Evolutionary conservation across 306 rosid genomes (phyloP).

Genomic region (Calophaca sinica): DNA sequence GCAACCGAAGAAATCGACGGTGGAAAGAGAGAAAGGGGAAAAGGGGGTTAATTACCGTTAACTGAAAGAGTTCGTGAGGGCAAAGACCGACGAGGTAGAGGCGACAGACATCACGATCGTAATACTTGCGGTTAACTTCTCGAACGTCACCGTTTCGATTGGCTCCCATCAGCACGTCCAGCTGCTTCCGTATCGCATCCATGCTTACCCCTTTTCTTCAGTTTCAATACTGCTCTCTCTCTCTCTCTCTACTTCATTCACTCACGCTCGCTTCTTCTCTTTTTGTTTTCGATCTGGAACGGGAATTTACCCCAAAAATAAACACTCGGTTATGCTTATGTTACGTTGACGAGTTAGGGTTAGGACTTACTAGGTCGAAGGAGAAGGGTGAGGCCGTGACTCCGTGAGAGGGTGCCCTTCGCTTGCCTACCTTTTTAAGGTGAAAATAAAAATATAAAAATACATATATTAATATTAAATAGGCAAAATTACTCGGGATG

Average conservation of each 20-base stretch:
- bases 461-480: too few relatives aligned
- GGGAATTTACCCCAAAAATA: neutral
- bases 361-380: neutral
- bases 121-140: slow-evolving; percentile 95
- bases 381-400: too few relatives aligned
- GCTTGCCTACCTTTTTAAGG: too few relatives aligned
- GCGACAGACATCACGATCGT: slow-evolving; percentile 96
- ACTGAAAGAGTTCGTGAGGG: slow-evolving; percentile 96
- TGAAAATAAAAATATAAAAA: too few relatives aligned
- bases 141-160: slow-evolving; percentile 98
- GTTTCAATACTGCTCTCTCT: neutral
- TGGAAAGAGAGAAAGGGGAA: neutral
- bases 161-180: slow-evolving; percentile 98
- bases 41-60: slow-evolving; percentile 63
- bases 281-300: slow-evolving; percentile 26
- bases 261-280: neutral
- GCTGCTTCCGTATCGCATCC: slow-evolving; percentile 98
- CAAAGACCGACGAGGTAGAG: slow-evolving; percentile 96
- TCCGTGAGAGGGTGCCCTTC: too few relatives aligned
- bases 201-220: slow-evolving; percentile 39
- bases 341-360: neutral
- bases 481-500: too few relatives aligned
- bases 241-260: neutral
- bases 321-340: neutral
- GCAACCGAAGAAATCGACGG: neutral